phyloP scores from a whole-genome alignment of 1,284 basidiomycete genomes.

The Ceratobasidium sp. region DNA sequence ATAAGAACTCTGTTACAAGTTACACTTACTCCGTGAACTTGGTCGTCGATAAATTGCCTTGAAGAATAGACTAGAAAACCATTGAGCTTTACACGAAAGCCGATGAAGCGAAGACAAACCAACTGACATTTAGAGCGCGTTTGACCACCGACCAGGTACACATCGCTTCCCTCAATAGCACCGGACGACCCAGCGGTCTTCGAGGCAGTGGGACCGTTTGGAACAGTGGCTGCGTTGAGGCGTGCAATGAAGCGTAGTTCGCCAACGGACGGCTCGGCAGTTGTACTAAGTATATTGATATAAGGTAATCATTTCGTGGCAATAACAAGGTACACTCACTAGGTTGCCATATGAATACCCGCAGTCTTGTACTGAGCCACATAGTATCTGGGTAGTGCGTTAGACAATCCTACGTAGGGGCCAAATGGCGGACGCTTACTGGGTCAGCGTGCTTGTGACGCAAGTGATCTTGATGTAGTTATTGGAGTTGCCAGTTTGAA shows the following conservation, averaged over 20 bases:
- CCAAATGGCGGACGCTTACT: constrained; percentile 8
- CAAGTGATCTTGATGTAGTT: constrained; percentile 44
- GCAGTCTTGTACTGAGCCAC: constrained; percentile 46
- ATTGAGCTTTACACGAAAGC: not conserved
- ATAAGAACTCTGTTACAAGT: not conserved
- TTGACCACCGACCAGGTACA: constrained; percentile 42
- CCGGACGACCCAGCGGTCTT: constrained; percentile 55
- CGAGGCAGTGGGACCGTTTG: constrained; percentile 61
- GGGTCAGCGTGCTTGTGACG: constrained; percentile 43
- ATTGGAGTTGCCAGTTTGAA: constrained; percentile 5
- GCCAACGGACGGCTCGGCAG: constrained; percentile 62
- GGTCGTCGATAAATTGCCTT: constrained; percentile 47
- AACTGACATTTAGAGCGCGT: constrained; percentile 47
- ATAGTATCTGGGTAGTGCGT: constrained; percentile 27
- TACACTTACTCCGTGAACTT: constrained; percentile 46
- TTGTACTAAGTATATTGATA: constrained; percentile 19
- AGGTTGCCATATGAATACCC: constrained; percentile 49
- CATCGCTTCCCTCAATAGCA: constrained; percentile 48
- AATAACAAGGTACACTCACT: constrained; percentile 12
- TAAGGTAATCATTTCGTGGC: not conserved
- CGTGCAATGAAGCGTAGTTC: constrained; percentile 68
- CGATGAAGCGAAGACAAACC: no score
- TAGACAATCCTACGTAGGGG: not conserved
- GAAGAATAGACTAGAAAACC: constrained; percentile 34
- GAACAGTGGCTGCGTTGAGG: constrained; percentile 61